These are phyloP conservation scores for Globisporangium radiosum DNA, from an alignment of 352 stramenopile genomes.

Conservation along the genomic window DNA sequence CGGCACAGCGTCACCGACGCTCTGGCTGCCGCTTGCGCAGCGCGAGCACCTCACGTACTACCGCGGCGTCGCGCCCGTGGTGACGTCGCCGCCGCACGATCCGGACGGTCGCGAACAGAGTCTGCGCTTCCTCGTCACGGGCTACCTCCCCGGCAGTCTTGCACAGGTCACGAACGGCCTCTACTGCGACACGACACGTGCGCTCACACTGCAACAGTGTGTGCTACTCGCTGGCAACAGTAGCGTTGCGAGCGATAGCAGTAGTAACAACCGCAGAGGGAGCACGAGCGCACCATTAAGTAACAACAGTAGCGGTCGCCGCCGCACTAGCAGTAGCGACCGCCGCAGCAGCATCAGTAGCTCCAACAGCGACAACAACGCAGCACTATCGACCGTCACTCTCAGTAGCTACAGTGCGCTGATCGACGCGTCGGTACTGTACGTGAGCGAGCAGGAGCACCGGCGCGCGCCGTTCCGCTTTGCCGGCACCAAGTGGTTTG, in stretches of 20 bases:
- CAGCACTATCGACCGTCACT: too few relatives aligned
- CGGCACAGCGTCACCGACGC: slow-evolving; percentile 17
- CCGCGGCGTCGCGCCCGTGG: slow-evolving; percentile 8
- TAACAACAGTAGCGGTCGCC: background rate
- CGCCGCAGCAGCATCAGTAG: background rate
- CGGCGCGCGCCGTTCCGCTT: slow-evolving; percentile 43
- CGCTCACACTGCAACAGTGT: slow-evolving; percentile 28
- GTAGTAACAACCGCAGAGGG: background rate
- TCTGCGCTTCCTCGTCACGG: slow-evolving; percentile 23
- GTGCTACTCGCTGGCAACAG: slow-evolving; percentile 20
- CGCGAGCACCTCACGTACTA: slow-evolving; percentile 38
- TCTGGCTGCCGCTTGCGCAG: slow-evolving; percentile 29
- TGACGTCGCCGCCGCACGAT: slow-evolving; percentile 12
- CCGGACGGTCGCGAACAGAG: background rate
- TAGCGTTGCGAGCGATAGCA: background rate
- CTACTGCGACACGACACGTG: slow-evolving; percentile 32
- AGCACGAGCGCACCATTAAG: background rate
- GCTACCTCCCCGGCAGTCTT: slow-evolving; percentile 32
- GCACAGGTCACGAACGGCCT: slow-evolving; percentile 31
- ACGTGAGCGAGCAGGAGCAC: slow-evolving; percentile 24
- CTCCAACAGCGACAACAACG: background rate
- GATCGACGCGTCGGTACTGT: slow-evolving; percentile 32
- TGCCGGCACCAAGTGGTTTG: slow-evolving; percentile 50
- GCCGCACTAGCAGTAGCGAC: background rate
- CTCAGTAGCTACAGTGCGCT: slow-evolving; percentile 7